These are phyloP conservation scores for Pulveroboletus sp. DNA, from an alignment of 1,284 basidiomycete species.

Conservation along the genomic window DNA sequence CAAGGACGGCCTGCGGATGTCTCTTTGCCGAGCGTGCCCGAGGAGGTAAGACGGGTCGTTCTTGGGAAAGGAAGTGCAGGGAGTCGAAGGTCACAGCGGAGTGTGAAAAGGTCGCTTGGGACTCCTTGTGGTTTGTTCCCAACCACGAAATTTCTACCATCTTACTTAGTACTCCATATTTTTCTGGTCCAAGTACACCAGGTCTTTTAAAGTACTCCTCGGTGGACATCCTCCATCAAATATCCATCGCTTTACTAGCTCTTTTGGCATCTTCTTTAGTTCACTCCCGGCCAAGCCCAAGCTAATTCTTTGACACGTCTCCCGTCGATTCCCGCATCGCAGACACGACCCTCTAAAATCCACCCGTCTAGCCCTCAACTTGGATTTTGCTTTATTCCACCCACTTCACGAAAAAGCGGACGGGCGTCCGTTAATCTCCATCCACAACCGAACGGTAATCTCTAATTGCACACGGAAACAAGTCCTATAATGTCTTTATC, in stretches of 20 bases:
- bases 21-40: background rate
- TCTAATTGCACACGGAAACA: conserved; percentile 73
- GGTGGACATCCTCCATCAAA: conserved; percentile 35
- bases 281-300: conserved; percentile 33
- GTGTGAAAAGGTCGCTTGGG: conserved; percentile 41
- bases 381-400: conserved; percentile 29
- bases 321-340: conserved; percentile 30
- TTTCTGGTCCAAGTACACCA: conserved; percentile 40
- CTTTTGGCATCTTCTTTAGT: conserved; percentile 22
- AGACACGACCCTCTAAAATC: conserved; percentile 35
- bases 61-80: conserved; percentile 22
- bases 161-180: conserved; percentile 50
- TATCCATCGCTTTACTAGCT: conserved; percentile 37
- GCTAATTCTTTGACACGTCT: conserved; percentile 37
- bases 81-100: conserved; percentile 37
- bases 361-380: conserved; percentile 20
- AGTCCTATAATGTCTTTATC: conserved; percentile 84
- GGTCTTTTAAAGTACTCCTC: conserved; percentile 36
- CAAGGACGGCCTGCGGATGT: background rate
- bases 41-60: conserved; percentile 7
- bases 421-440: conserved; percentile 44
- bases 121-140: conserved; percentile 41
- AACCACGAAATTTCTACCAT: conserved; percentile 43
- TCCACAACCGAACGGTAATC: conserved; percentile 64
- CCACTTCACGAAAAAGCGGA: conserved; percentile 37